A percentile compares a stretch with the other conserved stretches of the same genome.
Evolutionary conservation across 495 filamentous ascomycete genomes (phyloP).

Genomic region (Aspergillus taichungensis): DNA sequence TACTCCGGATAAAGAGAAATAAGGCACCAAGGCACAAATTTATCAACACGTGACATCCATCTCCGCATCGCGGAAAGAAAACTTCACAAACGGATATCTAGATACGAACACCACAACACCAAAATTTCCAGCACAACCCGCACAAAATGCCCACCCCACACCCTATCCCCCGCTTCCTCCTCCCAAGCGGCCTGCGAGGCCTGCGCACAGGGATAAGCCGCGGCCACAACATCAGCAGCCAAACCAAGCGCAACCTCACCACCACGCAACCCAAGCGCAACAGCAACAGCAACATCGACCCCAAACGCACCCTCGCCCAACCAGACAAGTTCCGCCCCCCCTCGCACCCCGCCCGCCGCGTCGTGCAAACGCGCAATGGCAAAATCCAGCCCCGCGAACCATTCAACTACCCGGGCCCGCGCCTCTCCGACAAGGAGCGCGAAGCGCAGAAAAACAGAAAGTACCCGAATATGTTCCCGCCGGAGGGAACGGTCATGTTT

Average conservation of each 20-base stretch:
- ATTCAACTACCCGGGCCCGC: constrained; percentile 61
- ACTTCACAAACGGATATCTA: neutral
- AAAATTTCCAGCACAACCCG: neutral
- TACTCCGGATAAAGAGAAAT: no score
- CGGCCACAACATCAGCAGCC: no score
- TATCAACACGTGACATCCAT: no score
- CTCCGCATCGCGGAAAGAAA: no score
- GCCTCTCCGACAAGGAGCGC: constrained; percentile 48
- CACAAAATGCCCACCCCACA: constrained; percentile 12
- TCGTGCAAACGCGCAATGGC: constrained; percentile 24
- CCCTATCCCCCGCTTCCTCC: constrained; percentile 33
- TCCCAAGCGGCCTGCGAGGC: constrained; percentile 37
- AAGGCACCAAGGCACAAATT: no score
- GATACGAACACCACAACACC: neutral
- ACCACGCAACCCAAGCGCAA: constrained; percentile 7
- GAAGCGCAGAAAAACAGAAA: constrained; percentile 51
- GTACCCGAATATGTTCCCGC: constrained; percentile 77
- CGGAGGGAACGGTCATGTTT: constrained; percentile 62
- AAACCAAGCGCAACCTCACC: constrained; percentile 1
- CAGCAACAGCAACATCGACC: constrained; percentile 28
- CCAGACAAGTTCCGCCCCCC: constrained; percentile 79
- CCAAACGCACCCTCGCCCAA: constrained; percentile 56
- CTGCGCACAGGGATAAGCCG: no score
- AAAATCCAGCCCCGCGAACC: constrained; percentile 22
- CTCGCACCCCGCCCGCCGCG: constrained; percentile 61